A percentile compares a stretch with the other conserved stretches of the same genome.
Conservation (phyloP, 345 rosid species). For the Moringa oleifera region DNA sequence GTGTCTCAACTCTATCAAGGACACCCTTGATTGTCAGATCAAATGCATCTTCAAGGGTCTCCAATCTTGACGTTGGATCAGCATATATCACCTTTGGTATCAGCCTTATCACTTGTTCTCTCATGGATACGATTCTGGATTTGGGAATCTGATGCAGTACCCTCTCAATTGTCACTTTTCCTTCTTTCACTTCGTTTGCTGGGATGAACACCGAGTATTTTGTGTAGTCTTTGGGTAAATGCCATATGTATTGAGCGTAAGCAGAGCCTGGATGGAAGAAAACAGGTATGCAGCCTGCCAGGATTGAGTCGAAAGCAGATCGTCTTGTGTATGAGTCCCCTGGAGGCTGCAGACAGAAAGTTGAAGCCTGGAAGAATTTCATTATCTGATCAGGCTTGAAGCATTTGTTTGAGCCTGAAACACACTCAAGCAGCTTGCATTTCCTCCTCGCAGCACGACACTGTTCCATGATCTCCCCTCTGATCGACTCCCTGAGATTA, state of each 20-base stretch:
- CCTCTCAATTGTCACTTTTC: conserved; percentile 49
- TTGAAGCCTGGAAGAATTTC: conserved; percentile 51
- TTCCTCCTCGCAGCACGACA: conserved; percentile 52
- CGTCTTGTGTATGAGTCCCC: conserved; percentile 84
- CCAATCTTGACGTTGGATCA: conserved; percentile 41
- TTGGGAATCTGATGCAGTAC: conserved; percentile 35
- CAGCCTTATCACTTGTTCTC: conserved; percentile 50
- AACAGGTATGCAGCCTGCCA: conserved; percentile 84
- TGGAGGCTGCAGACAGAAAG: conserved; percentile 72
- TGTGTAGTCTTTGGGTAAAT: conserved; percentile 51
- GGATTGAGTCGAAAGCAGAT: conserved; percentile 73
- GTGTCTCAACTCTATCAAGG: conserved; percentile 40
- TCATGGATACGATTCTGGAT: conserved; percentile 36
- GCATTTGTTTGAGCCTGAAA: conserved; percentile 30
- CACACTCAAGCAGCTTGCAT: conserved; percentile 57
- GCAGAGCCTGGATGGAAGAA: conserved; percentile 89
- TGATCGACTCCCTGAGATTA: conserved; percentile 41
- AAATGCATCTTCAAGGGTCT: conserved; percentile 64
- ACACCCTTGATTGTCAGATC: conserved; percentile 63
- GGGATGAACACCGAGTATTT: conserved; percentile 67
- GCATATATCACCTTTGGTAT: conserved; percentile 64
- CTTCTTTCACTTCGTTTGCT: conserved; percentile 34
- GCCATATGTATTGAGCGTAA: conserved; percentile 79
- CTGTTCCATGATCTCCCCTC: conserved; percentile 51
- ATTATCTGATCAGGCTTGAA: conserved; percentile 43